Base-by-base conservation (phyloP, 306 rosid species). In the Sechiopsis laciniata region DNA sequence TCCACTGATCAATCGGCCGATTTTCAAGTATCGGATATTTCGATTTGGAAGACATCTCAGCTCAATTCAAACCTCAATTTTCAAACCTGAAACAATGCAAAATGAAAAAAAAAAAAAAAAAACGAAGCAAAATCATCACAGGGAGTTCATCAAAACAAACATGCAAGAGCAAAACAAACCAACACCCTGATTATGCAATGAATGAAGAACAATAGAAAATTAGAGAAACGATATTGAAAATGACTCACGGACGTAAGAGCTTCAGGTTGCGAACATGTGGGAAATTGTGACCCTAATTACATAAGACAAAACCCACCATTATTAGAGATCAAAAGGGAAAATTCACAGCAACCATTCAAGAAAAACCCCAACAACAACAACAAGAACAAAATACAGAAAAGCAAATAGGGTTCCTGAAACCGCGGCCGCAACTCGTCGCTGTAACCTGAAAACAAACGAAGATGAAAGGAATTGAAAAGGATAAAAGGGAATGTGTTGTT, bases 1-100 rank as follows among this genome's bases (percentile, higher is more conserved):
- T 95, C 99, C 95, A 95, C 73, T 89, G 97, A 74, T 91, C 82
- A 84, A 95, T 76, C 9, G 99, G 88, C 21, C 90, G 85, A 78
- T 88, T 83, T 60, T 87, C 92, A 45, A 91, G 88, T 58, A 80
- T 50, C 0, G 86, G 95, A 82, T 89, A 90, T 6, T 75, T 79
- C 17, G 97, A 85, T 6, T 69, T 69, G 45, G 73, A 22, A 48
- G 97, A 82, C 99, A 95, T 95, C 75, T 68, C 84, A 24, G 73
- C 75, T 74, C 77, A 77, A 87, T 82, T 78, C 68, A n/a, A n/a
- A n/a, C n/a, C n/a, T n/a, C n/a, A n/a, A n/a, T n/a, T n/a, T n/a
- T 72, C 74, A 75, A 67, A 32, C 85, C 88, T 85, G 81, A 15
- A 45, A 29, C 74, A 73, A 65, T 15, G 14, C 0, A 56, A 29